Conservation (phyloP, 306 rosid species). For the Sicyos baderoa region DNA sequence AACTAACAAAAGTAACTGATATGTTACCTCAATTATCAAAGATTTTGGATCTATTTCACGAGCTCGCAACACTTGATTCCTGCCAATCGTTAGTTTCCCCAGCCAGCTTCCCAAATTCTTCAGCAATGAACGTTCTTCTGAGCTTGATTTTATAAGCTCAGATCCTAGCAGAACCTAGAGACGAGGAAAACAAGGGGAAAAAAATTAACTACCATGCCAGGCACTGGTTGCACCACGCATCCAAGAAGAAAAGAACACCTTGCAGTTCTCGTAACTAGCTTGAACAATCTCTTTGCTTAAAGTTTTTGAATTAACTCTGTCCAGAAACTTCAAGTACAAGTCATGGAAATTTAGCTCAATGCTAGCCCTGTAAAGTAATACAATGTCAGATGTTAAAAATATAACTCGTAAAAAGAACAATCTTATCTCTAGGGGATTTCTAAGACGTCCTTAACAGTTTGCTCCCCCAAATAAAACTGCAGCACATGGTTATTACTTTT, state of each 20-base stretch:
- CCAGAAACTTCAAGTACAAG: slow-evolving; percentile 81
- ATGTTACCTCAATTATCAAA: slow-evolving; percentile 79
- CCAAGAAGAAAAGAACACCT: slow-evolving; percentile 38
- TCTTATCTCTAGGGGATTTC: neutral
- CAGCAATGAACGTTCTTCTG: slow-evolving; percentile 95
- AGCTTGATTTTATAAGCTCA: slow-evolving; percentile 89
- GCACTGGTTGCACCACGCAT: neutral
- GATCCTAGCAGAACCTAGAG: slow-evolving; percentile 93
- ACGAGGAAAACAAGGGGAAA: neutral
- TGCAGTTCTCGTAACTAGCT: slow-evolving; percentile 96
- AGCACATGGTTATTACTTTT: neutral
- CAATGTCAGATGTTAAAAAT: neutral
- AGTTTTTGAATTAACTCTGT: slow-evolving; percentile 69
- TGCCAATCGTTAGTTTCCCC: slow-evolving; percentile 92
- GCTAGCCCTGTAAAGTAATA: slow-evolving; percentile 64
- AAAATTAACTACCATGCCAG: neutral
- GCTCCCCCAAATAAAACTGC: neutral
- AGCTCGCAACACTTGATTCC: slow-evolving; percentile 89
- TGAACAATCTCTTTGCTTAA: slow-evolving; percentile 79
- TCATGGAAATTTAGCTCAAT: slow-evolving; percentile 98
- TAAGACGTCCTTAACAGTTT: neutral
- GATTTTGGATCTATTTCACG: slow-evolving; percentile 98
- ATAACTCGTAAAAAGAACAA: neutral
- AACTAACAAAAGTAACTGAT: slow-evolving; percentile 5
- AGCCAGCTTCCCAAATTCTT: slow-evolving; percentile 99